Evolutionary conservation across 805 yeast species (phyloP), one percentile per base, ranked within the genome.

Genomic region (Nakazawaea populi): DNA sequence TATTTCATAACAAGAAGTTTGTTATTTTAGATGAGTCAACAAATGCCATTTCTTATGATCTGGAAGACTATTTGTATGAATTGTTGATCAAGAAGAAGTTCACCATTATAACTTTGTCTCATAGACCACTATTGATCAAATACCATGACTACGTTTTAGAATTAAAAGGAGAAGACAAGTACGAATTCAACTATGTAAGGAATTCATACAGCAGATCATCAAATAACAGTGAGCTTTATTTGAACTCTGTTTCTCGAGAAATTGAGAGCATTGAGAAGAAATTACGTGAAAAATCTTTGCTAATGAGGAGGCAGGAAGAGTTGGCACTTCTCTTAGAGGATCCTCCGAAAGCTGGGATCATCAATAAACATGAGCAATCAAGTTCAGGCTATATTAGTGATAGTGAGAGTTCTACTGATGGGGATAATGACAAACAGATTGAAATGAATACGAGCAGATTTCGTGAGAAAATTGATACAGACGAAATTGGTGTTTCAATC

Each of bases 21-120:
- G 89, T 90, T 4, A 80, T 90, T 2, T 75, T 90, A 54, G 97
- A 90, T 67, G 97, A 90, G 68, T 87, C 95, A n/a, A 90, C 97
- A 4, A 88, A 89, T 63, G 97, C 97, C 1, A 90, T 90, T 10
- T 81, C 89, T 48, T 85, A 85, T 44, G 97, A 90, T 66, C 88
- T 87, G 66, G 97, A 90, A 65, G 97, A 91, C 56, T 80, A 83
- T 52, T 72, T 90, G 48, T 90, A 89, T 67, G 95, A 88, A 61
- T 65, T 84, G 55, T 74, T 90, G 66, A 86, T 82, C 60, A 72
- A 70, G 51, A 82, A 83, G 60, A 77, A 80, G 42, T 85, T 89
- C 64, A 86, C 95, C 1, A 80, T 87, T 56, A 80, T 90, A 51
- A 89, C 96, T 1, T 78, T 90, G 53, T 79, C 89, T 30, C 96